phyloP scores from a whole-genome alignment of 2,329 filamentous ascomycete species.

The Phyllosticta ampelicida region DNA sequence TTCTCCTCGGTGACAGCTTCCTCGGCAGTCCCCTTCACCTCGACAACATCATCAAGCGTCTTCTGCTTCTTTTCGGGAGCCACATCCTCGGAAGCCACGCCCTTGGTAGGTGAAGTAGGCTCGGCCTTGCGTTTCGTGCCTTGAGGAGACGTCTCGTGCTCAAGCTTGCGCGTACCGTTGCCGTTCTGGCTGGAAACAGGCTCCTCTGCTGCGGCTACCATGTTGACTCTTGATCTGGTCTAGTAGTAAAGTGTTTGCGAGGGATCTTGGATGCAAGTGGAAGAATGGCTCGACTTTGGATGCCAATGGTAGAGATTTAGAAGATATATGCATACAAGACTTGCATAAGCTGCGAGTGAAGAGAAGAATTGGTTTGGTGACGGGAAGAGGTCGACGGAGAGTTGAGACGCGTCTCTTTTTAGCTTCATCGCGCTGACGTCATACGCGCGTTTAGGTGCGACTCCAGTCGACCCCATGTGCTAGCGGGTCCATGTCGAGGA shows the following conservation, averaged over 20 bases:
- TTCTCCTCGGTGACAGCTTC: conserved; percentile 12
- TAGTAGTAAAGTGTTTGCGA: not conserved
- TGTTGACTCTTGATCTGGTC: not conserved
- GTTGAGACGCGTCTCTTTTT: conserved; percentile 7
- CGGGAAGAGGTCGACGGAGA: not conserved
- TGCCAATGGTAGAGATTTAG: not conserved
- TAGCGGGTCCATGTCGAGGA: not conserved
- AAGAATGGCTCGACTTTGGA: not conserved
- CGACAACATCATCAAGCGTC: conserved; percentile 36
- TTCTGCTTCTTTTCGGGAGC: conserved; percentile 35
- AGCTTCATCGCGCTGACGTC: conserved; percentile 9
- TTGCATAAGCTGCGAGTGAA: not conserved
- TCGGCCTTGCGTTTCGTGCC: conserved; percentile 33
- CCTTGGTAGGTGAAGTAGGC: conserved; percentile 22
- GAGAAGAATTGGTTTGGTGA: not conserved
- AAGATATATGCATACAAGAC: not conserved
- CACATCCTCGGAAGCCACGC: conserved; percentile 34
- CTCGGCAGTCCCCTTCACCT: conserved; percentile 16
- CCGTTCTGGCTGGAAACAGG: conserved; percentile 1
- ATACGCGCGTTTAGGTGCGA: not conserved
- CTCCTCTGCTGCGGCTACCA: not conserved
- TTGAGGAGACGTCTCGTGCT: conserved; percentile 18
- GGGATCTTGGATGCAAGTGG: not conserved
- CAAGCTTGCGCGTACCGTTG: not conserved
- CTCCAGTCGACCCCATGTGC: not conserved